Percentiles rank a stretch among this genome's conserved stretches.
Evolutionary conservation across 2,329 filamentous ascomycete species (phyloP).

Genomic region (Septoria petroselini): DNA sequence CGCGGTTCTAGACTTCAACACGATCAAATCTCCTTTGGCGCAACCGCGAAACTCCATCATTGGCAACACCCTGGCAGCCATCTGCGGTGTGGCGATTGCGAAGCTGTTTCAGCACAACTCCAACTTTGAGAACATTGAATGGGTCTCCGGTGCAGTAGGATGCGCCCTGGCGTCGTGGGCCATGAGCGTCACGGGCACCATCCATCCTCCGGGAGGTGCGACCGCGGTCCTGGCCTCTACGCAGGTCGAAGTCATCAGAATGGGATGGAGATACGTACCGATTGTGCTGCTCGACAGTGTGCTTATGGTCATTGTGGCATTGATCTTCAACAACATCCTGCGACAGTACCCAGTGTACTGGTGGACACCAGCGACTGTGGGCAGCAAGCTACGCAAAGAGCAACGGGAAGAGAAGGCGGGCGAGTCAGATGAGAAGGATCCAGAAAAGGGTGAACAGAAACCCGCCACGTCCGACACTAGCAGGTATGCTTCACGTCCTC

Average conservation of each 20-base stretch:
- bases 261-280: conserved; percentile 49
- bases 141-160: conserved; percentile 46
- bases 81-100: conserved; percentile 45
- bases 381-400: conserved; percentile 30
- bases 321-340: conserved; percentile 48
- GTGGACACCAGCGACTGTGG: conserved; percentile 47
- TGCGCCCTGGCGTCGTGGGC: conserved; percentile 45
- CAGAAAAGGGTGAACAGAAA: conserved; percentile 14
- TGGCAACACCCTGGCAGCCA: conserved; percentile 46
- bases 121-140: conserved; percentile 40
- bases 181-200: conserved; percentile 49
- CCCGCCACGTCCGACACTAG: conserved; percentile 19
- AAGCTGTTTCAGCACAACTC: conserved; percentile 46
- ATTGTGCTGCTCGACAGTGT: conserved; percentile 43
- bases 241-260: conserved; percentile 39
- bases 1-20: conserved; percentile 49
- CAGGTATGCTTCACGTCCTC: conserved; percentile 15
- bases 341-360: conserved; percentile 49
- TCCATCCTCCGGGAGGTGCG: conserved; percentile 52
- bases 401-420: conserved; percentile 15
- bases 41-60: conserved; percentile 49
- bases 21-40: conserved; percentile 46
- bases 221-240: conserved; percentile 48
- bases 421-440: conserved; percentile 8
- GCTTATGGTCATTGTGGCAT: conserved; percentile 45